Conservation (phyloP, 1,284 basidiomycete species). For the Leccinum brunneo-olivaceum region DNA sequence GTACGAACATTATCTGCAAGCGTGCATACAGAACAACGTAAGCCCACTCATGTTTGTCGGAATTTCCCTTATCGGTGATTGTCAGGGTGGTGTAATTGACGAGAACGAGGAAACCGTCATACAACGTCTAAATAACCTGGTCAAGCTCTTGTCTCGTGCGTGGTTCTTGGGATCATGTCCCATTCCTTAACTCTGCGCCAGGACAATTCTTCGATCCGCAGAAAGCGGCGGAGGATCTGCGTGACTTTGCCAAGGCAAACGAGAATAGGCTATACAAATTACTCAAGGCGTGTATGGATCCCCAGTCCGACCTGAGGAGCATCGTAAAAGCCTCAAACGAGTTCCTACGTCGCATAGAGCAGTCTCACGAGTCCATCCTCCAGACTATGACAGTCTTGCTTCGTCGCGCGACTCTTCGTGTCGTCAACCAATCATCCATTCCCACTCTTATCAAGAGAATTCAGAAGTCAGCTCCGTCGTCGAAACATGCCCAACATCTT, state of each 20-base stretch:
- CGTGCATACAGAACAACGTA: conserved; percentile 78
- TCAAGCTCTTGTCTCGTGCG: conserved; percentile 57
- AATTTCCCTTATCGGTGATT: conserved; percentile 11
- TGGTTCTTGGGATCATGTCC: conserved; percentile 6
- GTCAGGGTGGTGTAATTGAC: conserved; percentile 81
- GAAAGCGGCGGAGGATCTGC: conserved; percentile 75
- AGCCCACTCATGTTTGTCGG: conserved; percentile 23
- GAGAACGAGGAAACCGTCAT: conserved; percentile 63
- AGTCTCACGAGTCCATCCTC: conserved; percentile 54
- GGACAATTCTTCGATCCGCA: conserved; percentile 62
- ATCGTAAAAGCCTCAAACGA: conserved; percentile 80
- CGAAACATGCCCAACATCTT: conserved; percentile 44
- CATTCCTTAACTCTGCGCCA: conserved; percentile 19
- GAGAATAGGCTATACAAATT: conserved; percentile 84
- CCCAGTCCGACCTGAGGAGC: conserved; percentile 75
- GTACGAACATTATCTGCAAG: conserved; percentile 60
- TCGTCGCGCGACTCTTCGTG: conserved; percentile 63
- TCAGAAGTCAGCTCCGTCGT: conserved; percentile 40
- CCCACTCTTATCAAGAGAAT: conserved; percentile 71
- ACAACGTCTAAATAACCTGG: conserved; percentile 46
- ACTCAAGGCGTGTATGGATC: conserved; percentile 75
- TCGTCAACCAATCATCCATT: conserved; percentile 83
- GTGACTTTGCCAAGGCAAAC: conserved; percentile 81
- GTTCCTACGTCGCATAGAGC: conserved; percentile 70
- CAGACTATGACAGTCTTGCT: conserved; percentile 73